phyloP scores from a whole-genome alignment of 371 early-diverging fungal species.

The Rhizopus delemar region DNA sequence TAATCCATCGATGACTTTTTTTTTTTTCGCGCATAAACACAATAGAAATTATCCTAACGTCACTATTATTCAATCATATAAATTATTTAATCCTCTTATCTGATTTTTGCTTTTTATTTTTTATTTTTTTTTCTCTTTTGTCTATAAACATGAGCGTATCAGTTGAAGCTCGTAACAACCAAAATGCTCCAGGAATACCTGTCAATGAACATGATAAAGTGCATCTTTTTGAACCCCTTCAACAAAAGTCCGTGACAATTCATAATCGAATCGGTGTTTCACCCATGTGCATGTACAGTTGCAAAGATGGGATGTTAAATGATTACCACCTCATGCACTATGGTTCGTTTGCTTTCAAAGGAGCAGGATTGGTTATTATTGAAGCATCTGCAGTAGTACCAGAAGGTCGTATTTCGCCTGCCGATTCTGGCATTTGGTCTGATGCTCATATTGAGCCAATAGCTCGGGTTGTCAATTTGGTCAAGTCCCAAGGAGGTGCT shows the following conservation, averaged over 20 bases:
- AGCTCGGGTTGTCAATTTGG: conserved; percentile 61
- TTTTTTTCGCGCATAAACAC: no score
- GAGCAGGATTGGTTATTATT: conserved; percentile 73
- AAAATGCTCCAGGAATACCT: no score
- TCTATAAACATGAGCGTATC: no score
- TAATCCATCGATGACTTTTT: no score
- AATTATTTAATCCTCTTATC: no score
- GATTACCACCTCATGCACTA: conserved; percentile 69
- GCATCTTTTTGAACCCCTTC: conserved; percentile 33
- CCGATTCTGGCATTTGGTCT: conserved; percentile 74
- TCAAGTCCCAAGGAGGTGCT: conserved; percentile 63
- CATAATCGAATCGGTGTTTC: conserved; percentile 78
- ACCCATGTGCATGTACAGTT: conserved; percentile 74
- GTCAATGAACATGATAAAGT: no score
- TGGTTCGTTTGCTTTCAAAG: conserved; percentile 71
- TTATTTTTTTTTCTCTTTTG: no score
- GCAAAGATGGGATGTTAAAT: conserved; percentile 23
- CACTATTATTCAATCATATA: no score
- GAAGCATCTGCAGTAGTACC: conserved; percentile 81
- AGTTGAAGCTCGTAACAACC: no score
- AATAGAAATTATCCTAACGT: no score
- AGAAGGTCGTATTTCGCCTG: conserved; percentile 78
- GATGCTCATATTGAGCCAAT: conserved; percentile 72
- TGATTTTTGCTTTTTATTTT: no score
- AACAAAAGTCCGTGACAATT: conserved; percentile 53